A percentile compares a stretch with the other conserved stretches of the same genome.
Evolutionary conservation across 2,329 filamentous ascomycete species (phyloP).

Genomic region (Stachybotrys elegans): DNA sequence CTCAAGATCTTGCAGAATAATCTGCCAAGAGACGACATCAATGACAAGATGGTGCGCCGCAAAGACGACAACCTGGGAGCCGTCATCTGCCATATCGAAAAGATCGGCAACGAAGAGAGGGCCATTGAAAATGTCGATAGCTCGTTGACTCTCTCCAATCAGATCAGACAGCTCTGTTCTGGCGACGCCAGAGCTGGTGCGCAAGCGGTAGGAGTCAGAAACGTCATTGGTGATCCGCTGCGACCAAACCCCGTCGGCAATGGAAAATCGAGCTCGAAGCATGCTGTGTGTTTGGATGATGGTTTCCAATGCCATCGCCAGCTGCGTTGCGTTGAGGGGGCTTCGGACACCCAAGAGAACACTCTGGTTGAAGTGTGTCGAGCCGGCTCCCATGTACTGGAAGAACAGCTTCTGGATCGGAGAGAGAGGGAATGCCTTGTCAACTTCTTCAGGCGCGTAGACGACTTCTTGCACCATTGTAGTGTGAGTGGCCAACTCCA

Average conservation of each 20-base stretch:
- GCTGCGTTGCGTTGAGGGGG: neutral
- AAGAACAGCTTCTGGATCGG: conserved; percentile 2
- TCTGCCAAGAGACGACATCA: conserved; percentile 36
- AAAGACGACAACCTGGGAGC: conserved; percentile 17
- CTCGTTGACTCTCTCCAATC: neutral
- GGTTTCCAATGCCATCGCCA: conserved; percentile 4
- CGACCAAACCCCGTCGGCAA: neutral
- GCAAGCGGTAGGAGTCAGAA: conserved; percentile 4
- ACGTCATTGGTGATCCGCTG: conserved; percentile 8
- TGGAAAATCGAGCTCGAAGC: conserved; percentile 11
- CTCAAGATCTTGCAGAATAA: conserved; percentile 35
- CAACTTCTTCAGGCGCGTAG: neutral
- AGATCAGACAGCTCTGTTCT: neutral
- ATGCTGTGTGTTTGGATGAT: conserved; percentile 12
- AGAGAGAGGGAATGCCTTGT: neutral
- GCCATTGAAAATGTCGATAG: conserved; percentile 6
- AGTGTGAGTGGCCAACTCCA: conserved; percentile 12
- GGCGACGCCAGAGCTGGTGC: neutral
- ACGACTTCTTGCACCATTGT: neutral
- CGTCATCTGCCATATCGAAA: conserved; percentile 7
- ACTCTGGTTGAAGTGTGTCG: conserved; percentile 15
- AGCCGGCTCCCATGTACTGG: neutral
- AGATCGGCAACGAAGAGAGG: conserved; percentile 10
- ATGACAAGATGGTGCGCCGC: conserved; percentile 27
- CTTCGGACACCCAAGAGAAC: conserved; percentile 7